Conservation (phyloP, 768 basidiomycete genomes). For the Xanthoconium purpureum region DNA sequence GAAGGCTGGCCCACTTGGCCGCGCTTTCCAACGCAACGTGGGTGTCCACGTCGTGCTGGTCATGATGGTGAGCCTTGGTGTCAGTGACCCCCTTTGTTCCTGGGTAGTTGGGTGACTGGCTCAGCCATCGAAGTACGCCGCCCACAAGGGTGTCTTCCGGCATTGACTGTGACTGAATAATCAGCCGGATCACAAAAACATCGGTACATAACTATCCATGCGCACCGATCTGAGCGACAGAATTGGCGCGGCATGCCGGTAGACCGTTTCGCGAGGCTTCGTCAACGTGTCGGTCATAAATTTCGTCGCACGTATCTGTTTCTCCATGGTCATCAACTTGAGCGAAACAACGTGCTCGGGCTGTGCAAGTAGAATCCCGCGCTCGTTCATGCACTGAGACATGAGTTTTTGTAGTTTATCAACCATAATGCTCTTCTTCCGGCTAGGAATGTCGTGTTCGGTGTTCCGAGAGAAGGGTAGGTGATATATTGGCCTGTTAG, state of each 20-base stretch:
- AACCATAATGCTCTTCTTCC: background rate
- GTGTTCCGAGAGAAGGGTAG: conserved; percentile 45
- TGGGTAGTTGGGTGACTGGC: background rate
- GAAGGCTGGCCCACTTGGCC: background rate
- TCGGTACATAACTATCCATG: background rate
- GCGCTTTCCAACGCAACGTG: background rate
- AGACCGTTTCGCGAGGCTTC: background rate
- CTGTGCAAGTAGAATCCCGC: conserved; percentile 17
- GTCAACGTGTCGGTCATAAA: conserved; percentile 12
- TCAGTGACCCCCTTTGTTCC: background rate
- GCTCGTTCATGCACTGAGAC: conserved; percentile 32
- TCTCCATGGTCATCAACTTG: conserved; percentile 41
- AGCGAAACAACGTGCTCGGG: conserved; percentile 52
- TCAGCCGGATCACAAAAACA: too few species aligned
- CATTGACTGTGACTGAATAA: background rate
- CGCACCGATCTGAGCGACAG: background rate
- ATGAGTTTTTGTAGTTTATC: conserved; percentile 31
- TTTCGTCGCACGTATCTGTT: conserved; percentile 7
- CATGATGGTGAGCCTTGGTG: background rate
- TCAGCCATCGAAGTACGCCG: background rate
- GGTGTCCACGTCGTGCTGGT: background rate
- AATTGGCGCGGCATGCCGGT: background rate
- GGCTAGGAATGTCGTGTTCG: conserved; percentile 2
- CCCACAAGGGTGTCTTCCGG: background rate
- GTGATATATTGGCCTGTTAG: conserved; percentile 35